Base-by-base conservation (phyloP, 495 filamentous ascomycete species). In the Clavariopsis aquatica region DNA sequence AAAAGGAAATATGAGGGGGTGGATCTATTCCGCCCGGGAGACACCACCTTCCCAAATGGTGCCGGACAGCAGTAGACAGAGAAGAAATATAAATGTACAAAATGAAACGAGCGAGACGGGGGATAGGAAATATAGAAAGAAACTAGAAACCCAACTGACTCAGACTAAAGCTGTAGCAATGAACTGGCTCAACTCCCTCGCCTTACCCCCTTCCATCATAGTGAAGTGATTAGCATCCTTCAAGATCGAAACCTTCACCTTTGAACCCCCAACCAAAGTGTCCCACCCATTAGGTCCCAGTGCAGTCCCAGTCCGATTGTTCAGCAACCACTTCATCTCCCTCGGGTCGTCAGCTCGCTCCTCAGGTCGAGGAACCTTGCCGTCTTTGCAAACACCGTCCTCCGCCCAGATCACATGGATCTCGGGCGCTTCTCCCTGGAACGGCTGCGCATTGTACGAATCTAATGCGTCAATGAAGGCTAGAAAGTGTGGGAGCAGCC, bases 241-340 rank as follows among this genome's bases (percentile, higher is more conserved):
- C 56, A 77, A 57, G 23, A 45, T 60, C 27, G 71, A 63, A 47
- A 78, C 60, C 12, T 41, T 66, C 36, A 77, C 60, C 28, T 71
- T 66, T 31, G 68, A 56, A 4, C 28, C 46, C 6, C 79, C 79
- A 26, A 91, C 77, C 24, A 89, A 85, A 53, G 87, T 84, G 60
- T 88, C 89, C 91, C 91, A 95, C 29, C 84, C 81, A 74, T 91
- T 90, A 27, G 86, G 82, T 7, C 88, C 87, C 64, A 93, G 89
- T 71, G 93, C 38, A 7, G 85, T 83, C 51, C 89, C 38, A 43
- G 85, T 83, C 51, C 89, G 79, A 76, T 93, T 88, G 71, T 91
- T 84, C 10, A 93, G 78, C 36, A 94, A 76, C 85, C 90, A 94
- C 58, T 71, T 90, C 89, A 75, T 93, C 83, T 60, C 88, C 84